Base-by-base conservation (phyloP, 225 moss, liverwort and hornwort genomes). In the Climacium dendroides region DNA sequence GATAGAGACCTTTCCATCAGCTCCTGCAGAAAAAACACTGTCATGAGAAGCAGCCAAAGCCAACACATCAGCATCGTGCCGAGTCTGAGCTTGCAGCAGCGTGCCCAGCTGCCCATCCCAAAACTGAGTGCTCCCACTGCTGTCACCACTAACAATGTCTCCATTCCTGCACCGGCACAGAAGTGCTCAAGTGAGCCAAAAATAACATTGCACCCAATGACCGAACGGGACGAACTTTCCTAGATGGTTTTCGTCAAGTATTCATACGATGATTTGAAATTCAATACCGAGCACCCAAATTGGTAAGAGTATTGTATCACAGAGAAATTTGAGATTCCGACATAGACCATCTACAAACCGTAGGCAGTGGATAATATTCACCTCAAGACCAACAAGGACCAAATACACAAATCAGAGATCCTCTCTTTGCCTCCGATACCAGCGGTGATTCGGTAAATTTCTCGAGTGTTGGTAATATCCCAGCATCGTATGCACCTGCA, bases 21-120 rank as follows among this genome's bases (percentile, higher is more conserved):
- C 99, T 63, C 99, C 99, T 47, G 96, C 97, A 75, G 99, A 92
- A 85, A 93, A 99, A 78, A 99, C 95, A 53, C 60, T 89, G n/a
- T 84, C 86, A 78, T 96, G 92, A 66, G 92, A 89, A 35, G 95
- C 92, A 83, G 95, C 95, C 89, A 99, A 85, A n/a, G 97, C 94
- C 88, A 96, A 89, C 74, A 99, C 97, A 92, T 99, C 97, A 52
- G 99, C 99, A 80, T 34, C 83, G 85, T 99, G 99, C 83, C 92
- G 95, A 83, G 94, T 93, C 69, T 96, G 92, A 17, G 86, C 93
- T 94, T 99, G 97, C 82, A 97, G 89, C 67, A 99, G 86, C 35
- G 96, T 99, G 66, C 99, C 99, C 83, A 97, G 84, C 83, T 96
- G 92, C 39, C 93, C 96, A 89, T 99, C 99, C 99, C 99, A 99